These are phyloP conservation scores for Candida sanyaensis DNA, from an alignment of 1,139 yeast species.

Conservation along the genomic window DNA sequence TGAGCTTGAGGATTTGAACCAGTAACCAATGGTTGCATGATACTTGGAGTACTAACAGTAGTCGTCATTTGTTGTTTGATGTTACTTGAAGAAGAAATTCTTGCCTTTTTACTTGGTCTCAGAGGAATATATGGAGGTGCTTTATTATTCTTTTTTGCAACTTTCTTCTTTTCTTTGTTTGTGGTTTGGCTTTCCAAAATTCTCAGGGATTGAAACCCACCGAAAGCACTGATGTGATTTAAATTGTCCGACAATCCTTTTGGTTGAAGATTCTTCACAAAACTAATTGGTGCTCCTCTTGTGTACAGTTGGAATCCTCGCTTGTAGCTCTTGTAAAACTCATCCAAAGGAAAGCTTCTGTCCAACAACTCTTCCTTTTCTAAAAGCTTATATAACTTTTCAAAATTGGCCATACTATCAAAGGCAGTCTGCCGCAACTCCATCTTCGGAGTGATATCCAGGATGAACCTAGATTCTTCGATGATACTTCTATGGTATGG, in stretches of 20 bases:
- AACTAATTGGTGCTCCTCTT: slow-evolving; percentile 12
- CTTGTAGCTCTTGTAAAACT: slow-evolving; percentile 51
- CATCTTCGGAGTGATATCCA: slow-evolving; percentile 9
- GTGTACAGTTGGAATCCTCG: slow-evolving; percentile 14
- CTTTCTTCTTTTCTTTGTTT: not conserved
- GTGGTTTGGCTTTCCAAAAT: not conserved
- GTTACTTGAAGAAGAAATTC: not conserved
- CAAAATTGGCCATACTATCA: slow-evolving; percentile 15
- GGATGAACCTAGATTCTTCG: slow-evolving; percentile 34
- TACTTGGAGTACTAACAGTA: too few species aligned
- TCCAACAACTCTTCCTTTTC: slow-evolving; percentile 11
- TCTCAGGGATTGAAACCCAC: not conserved
- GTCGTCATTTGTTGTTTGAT: too few species aligned
- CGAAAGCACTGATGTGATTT: not conserved
- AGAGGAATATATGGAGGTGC: slow-evolving; percentile 34
- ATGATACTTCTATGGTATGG: slow-evolving; percentile 26
- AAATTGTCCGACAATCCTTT: too few species aligned
- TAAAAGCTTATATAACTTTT: slow-evolving; percentile 20
- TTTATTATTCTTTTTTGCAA: slow-evolving; percentile 12
- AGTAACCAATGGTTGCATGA: too few species aligned
- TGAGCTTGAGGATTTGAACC: not conserved
- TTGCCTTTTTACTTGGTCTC: slow-evolving; percentile 13
- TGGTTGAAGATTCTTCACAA: not conserved
- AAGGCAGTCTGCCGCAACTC: slow-evolving; percentile 21
- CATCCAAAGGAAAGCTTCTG: slow-evolving; percentile 59